Base-by-base conservation (phyloP, 2,329 filamentous ascomycete species). In the Cladophialophora psammophila region DNA sequence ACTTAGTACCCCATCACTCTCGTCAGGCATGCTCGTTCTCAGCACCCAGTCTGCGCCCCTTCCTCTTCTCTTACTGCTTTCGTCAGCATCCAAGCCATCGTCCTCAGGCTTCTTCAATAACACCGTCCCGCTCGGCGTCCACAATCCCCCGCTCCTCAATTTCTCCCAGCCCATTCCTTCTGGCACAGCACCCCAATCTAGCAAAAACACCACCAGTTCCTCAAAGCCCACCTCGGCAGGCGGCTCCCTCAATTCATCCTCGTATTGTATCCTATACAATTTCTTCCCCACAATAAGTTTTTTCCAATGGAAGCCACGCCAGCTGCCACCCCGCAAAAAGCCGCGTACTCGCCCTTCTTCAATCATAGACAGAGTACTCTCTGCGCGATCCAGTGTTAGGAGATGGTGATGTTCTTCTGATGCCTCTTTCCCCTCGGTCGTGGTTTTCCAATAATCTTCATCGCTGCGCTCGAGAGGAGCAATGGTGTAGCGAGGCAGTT, bases 301-400 rank as follows among this genome's bases (percentile, higher is more conserved):
- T 72, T 84, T 85, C 88, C 88, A 90, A 76, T 90, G 85, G 74
- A 90, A 89, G 0, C 84, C 85, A 0, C 87, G 88, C 88, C 88
- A 90, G 34, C 80, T 84, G 0, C 88, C 88, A 2, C 88, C 88
- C 0, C 85, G 85, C 52, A 89, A 84, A 12, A 76, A 78, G 55
- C 84, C 86, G 0, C 84, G 83, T 10, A 72, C 70, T 2, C 68
- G 64, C 15, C 70, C 70, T 66, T 72, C 70, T 40, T 72, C 70
- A 20, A 66, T 35, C 70, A 69, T 70, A 62, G 66, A 71, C 62
- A 71, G 36, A 2, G 70, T 71, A 50, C 60, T 70, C 31, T 72
- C 68, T 4, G 68, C 64, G 10, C 59, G 59, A 40, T 61, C 59
- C 31, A 69, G 55, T 40, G 61, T 65, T 2, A 72, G 66, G 55